Percentiles rank a stretch among this genome's conserved stretches.
These are phyloP conservation scores for Suillus weaverae DNA, from an alignment of 768 basidiomycete species.

Conservation along the genomic window DNA sequence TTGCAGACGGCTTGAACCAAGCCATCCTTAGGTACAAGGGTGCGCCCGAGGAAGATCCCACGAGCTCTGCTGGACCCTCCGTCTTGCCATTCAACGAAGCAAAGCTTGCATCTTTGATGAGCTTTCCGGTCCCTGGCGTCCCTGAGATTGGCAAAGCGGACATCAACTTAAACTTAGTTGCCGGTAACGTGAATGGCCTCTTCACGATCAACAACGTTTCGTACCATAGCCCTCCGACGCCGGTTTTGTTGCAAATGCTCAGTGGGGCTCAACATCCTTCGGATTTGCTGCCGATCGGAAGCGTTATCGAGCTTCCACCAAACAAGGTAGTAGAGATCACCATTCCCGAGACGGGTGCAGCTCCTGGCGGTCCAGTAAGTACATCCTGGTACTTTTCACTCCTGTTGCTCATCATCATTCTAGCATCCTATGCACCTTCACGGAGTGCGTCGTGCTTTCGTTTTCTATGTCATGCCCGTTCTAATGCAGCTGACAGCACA, in stretches of 20 bases:
- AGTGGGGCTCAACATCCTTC: slow-evolving; percentile 50
- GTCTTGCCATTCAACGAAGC: slow-evolving; percentile 33
- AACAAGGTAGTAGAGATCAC: slow-evolving; percentile 49
- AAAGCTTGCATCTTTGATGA: slow-evolving; percentile 32
- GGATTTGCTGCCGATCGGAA: slow-evolving; percentile 51
- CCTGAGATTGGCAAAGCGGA: slow-evolving; percentile 34
- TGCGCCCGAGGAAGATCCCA: slow-evolving; percentile 37
- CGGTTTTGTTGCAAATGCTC: slow-evolving; percentile 59
- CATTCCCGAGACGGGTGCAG: slow-evolving; percentile 39
- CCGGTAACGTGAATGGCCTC: slow-evolving; percentile 13
- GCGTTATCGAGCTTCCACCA: slow-evolving; percentile 45
- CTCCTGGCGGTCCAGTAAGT: slow-evolving; percentile 33
- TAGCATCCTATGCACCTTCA: slow-evolving; percentile 44
- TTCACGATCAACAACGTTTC: slow-evolving; percentile 34
- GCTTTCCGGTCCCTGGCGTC: slow-evolving; percentile 30
- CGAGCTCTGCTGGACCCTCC: slow-evolving; percentile 20
- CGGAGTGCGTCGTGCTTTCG: slow-evolving; percentile 29
- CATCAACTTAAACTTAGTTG: slow-evolving; percentile 25
- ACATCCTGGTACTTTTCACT: background rate
- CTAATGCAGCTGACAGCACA: slow-evolving; percentile 27
- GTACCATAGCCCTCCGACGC: slow-evolving; percentile 43
- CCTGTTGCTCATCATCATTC: background rate
- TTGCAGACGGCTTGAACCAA: slow-evolving; percentile 35
- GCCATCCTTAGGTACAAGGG: slow-evolving; percentile 43
- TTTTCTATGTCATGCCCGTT: background rate